phyloP scores from a whole-genome alignment of 164 flowering plant species.

The Aristolochia fimbriata region DNA sequence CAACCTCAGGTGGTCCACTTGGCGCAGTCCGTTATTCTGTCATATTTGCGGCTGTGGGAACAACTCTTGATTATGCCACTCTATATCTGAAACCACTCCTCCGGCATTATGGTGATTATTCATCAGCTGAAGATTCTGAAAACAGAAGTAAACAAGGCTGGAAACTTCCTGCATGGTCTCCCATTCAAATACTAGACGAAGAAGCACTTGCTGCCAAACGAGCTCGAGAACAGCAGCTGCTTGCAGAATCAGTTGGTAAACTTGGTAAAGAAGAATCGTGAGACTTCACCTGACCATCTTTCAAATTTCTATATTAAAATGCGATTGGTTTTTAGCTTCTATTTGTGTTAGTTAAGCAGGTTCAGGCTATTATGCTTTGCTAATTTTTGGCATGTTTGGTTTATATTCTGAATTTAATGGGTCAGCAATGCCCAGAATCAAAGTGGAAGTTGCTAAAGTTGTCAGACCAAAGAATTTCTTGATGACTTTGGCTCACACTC shows the following conservation, averaged over 20 bases:
- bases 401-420: too few species aligned
- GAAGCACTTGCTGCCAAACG: constrained; percentile 78
- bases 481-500: too few species aligned
- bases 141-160: constrained; percentile 10
- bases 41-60: constrained; percentile 61
- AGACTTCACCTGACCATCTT: constrained; percentile 3
- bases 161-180: constrained; percentile 82
- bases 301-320: too few species aligned
- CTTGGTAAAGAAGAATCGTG: constrained; percentile 46
- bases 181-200: constrained; percentile 81
- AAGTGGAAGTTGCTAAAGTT: too few species aligned
- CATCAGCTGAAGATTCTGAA: constrained; percentile 12
- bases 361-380: too few species aligned
- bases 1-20: constrained; percentile 51
- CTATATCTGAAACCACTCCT: constrained; percentile 29
- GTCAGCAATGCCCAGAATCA: too few species aligned
- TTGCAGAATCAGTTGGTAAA: constrained; percentile 28
- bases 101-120: constrained; percentile 20
- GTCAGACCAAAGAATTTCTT: too few species aligned
- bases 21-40: constrained; percentile 73
- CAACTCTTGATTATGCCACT: constrained; percentile 51
- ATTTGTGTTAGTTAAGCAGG: too few species aligned
- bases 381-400: too few species aligned
- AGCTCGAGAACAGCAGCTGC: constrained; percentile 56
- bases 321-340: too few species aligned